Conservation (phyloP, 2,329 filamentous ascomycete genomes). For the Diaporthe sp. region DNA sequence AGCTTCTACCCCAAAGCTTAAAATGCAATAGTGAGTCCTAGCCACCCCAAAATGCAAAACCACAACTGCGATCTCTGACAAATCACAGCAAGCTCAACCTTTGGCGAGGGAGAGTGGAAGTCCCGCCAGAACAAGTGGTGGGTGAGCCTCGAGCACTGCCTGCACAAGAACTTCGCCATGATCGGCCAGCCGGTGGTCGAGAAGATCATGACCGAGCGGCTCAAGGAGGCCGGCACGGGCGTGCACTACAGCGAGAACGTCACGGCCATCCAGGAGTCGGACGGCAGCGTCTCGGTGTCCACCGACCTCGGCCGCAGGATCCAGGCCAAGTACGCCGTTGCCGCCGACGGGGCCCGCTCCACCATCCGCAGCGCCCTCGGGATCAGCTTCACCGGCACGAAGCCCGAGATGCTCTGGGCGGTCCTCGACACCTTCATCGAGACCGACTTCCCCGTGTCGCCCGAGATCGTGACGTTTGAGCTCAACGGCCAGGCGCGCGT, state of each 20-base stretch:
- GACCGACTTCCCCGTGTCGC: slow-evolving; percentile 61
- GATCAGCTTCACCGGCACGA: slow-evolving; percentile 60
- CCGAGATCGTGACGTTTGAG: slow-evolving; percentile 64
- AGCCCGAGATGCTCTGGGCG: slow-evolving; percentile 65
- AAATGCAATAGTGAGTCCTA: slow-evolving; percentile 61
- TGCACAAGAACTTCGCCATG: slow-evolving; percentile 65
- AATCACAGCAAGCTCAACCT: slow-evolving; percentile 55
- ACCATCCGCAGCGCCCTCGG: slow-evolving; percentile 57
- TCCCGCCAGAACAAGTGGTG: slow-evolving; percentile 64
- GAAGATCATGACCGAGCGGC: slow-evolving; percentile 52
- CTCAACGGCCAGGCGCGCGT: slow-evolving; percentile 60
- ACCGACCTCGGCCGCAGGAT: slow-evolving; percentile 52
- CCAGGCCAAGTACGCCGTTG: slow-evolving; percentile 60
- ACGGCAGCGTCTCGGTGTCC: slow-evolving; percentile 45
- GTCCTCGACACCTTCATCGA: slow-evolving; percentile 64
- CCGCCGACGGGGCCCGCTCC: slow-evolving; percentile 67
- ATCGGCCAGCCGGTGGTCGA: slow-evolving; percentile 64
- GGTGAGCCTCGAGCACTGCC: slow-evolving; percentile 59
- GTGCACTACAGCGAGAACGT: slow-evolving; percentile 58
- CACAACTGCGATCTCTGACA: rapidly evolving
- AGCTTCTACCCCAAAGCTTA: slow-evolving; percentile 58
- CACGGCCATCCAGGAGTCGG: slow-evolving; percentile 48
- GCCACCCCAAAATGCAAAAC: no score
- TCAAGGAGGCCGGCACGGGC: slow-evolving; percentile 46
- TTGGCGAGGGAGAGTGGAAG: slow-evolving; percentile 60